Evolutionary conservation across 257 asterid species (phyloP).

Genomic region (Galeopsis tetrahit): DNA sequence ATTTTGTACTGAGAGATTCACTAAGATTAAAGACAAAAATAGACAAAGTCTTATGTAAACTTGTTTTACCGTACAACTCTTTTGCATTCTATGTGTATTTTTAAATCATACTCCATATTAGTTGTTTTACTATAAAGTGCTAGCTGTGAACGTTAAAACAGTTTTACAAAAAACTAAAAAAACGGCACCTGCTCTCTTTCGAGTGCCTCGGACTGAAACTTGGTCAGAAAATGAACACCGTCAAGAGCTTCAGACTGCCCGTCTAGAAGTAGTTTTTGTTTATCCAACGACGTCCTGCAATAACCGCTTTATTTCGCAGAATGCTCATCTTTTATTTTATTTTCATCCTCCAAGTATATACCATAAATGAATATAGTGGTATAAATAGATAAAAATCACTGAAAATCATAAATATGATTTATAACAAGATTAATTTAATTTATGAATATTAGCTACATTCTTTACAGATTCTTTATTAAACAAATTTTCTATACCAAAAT

Average conservation of each 20-base stretch:
- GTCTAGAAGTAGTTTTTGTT: constrained; percentile 73
- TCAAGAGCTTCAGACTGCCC: constrained; percentile 69
- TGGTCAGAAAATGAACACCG: constrained; percentile 61
- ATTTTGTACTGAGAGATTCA: not conserved
- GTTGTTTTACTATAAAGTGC: not conserved
- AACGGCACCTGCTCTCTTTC: constrained; percentile 75
- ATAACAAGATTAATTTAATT: too few relatives aligned
- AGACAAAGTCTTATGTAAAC: too few relatives aligned
- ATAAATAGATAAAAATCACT: too few relatives aligned
- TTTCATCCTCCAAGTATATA: too few relatives aligned
- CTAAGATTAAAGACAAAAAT: not conserved
- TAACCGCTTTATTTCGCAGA: constrained; percentile 60
- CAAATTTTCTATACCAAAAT: too few relatives aligned
- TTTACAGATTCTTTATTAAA: too few relatives aligned
- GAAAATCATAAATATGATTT: too few relatives aligned
- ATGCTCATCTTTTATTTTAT: constrained; percentile 45
- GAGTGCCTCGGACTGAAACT: constrained; percentile 73
- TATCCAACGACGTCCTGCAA: constrained; percentile 72
- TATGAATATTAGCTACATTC: too few relatives aligned
- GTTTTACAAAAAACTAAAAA: not conserved
- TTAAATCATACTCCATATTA: too few relatives aligned
- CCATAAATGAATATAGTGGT: too few relatives aligned
- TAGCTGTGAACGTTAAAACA: not conserved
- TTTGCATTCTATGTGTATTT: too few relatives aligned
- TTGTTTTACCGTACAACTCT: too few relatives aligned